Evolutionary conservation across 176 grass and related monocot genomes (phyloP), one percentile per base, ranked within the genome.

Genomic region (Triticum dicoccoides): DNA sequence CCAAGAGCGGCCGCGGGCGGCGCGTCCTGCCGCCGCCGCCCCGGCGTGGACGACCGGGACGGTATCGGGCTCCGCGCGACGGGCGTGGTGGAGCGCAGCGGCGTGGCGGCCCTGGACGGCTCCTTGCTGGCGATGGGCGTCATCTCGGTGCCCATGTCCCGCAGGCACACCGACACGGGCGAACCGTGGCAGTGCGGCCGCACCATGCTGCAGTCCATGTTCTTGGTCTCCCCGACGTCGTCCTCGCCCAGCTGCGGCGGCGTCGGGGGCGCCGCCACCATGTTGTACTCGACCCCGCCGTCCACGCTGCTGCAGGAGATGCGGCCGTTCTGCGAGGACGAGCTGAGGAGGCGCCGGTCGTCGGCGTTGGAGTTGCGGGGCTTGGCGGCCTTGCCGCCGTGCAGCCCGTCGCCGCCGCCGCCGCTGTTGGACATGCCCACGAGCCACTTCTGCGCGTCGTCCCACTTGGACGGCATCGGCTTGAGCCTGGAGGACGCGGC

Each of bases 101-200:
- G 96, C 44, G 93, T 98, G 59, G 88, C 91, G 0, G 96, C 92
- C 81, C 96, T 91, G 42, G 96, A 98, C 72, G 96, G 96, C 83
- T 98, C 96, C 76, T 98, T 95, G 83, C 96, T 98, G 18, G 96
- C 96, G 8, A 98, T 98, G n/a, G 96, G 96, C 1, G 96, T 98
- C 96, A 95, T 98, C 84, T 98, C 96, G 5, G 96, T 98, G n/a
- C 96, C 96, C 88, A 95, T 94, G 74, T 98, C 96, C 52, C 96
- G 86, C 69, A 98, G 67, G 84, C 89, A 92, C 69, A 98, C 83
- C 9, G 96, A 89, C 61, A 83, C 11, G 2, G 89, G 68, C 6
- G 89, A 81, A 0, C 73, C 73, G 73, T 75, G 47, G 18, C 79
- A 88, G 3, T 85, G 80, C 75, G 61, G 81, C 35, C 34, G 69